A percentile compares a stretch with the other conserved stretches of the same genome.
Evolutionary conservation across 257 asterid genomes (phyloP).

Genomic region (Lycium barbarum): DNA sequence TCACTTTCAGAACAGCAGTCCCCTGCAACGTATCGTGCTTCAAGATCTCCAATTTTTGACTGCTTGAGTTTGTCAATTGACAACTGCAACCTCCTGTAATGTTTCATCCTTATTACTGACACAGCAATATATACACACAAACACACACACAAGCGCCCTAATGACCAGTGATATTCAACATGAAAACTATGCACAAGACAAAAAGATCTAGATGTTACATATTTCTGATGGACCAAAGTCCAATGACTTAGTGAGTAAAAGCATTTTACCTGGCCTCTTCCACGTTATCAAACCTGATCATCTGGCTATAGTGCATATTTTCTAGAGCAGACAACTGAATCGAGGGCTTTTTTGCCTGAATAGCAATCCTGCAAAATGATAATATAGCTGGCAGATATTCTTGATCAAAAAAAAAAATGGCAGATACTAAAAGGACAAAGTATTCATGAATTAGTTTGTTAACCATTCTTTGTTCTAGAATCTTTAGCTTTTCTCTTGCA

Average conservation of each 20-base stretch:
- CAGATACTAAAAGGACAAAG: constrained; percentile 9
- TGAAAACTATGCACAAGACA: not conserved
- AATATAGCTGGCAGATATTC: not conserved
- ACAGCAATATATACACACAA: not conserved
- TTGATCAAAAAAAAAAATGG: not conserved
- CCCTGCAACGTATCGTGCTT: constrained; percentile 47
- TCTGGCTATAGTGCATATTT: constrained; percentile 90
- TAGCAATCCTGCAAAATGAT: constrained; percentile 67
- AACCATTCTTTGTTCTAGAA: not conserved
- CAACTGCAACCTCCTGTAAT: constrained; percentile 66
- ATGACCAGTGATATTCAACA: constrained; percentile 21
- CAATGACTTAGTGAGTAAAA: constrained; percentile 15
- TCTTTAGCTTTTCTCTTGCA: constrained; percentile 7
- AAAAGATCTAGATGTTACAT: not conserved
- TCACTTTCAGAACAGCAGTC: constrained; percentile 83
- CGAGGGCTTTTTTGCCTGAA: constrained; percentile 58
- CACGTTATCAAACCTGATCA: constrained; percentile 89
- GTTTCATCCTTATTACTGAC: constrained; percentile 33
- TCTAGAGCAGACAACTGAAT: constrained; percentile 85
- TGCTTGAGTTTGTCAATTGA: constrained; percentile 67
- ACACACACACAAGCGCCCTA: not conserved
- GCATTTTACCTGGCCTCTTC: constrained; percentile 77
- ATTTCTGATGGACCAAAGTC: constrained; percentile 25
- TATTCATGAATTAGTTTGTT: not conserved
- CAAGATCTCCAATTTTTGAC: constrained; percentile 46